Evolutionary conservation across 345 rosid species (phyloP), one percentile per base, ranked within the genome.

Genomic region (Brassica cretica): DNA sequence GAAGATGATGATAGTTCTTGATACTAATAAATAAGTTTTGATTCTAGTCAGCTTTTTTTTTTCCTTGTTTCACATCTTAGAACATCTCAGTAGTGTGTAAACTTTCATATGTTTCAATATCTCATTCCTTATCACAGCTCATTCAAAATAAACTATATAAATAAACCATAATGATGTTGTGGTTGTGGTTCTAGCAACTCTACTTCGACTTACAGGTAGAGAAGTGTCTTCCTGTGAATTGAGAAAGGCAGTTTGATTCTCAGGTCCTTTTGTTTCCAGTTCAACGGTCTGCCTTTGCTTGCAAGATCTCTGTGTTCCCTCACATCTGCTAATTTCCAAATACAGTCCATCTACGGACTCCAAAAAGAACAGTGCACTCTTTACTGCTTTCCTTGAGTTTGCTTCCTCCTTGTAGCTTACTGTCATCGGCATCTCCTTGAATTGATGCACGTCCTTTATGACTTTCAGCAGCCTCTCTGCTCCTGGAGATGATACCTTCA

Each of bases 401-500:
- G 49, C 49, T 61, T 85, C 89, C 76, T 91, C 88, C 1, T 58
- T 46, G 58, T 87, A 92, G 81, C 80, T 81, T 70, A 92, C 92
- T 70, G 84, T 88, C 90, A 90, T 84, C 0, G 97, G 88, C 92
- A 88, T 80, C 18, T 85, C 95, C 76, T 81, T 79, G 80, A 94
- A 92, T 41, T 91, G 87, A 24, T 32, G 30, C 76, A 94, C 83
- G 71, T 94, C 97, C 61, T 86, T 88, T 0, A 93, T 91, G 32
- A 94, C 89, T 84, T 81, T 88, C 18, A 92, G 74, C 68, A 92
- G 78, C 81, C 98, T 89, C 81, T 92, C 93, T 60, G 95, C 93
- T 46, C 98, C 95, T 11, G 95, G 97, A 78, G 97, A 85, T 39
- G 98, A 92, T 64, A 94, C 93, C 98, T 94, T 78, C 29, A 67